These are phyloP conservation scores for Cryptococcus depauperatus DNA, from an alignment of 1,284 basidiomycete genomes.

Conservation along the genomic window DNA sequence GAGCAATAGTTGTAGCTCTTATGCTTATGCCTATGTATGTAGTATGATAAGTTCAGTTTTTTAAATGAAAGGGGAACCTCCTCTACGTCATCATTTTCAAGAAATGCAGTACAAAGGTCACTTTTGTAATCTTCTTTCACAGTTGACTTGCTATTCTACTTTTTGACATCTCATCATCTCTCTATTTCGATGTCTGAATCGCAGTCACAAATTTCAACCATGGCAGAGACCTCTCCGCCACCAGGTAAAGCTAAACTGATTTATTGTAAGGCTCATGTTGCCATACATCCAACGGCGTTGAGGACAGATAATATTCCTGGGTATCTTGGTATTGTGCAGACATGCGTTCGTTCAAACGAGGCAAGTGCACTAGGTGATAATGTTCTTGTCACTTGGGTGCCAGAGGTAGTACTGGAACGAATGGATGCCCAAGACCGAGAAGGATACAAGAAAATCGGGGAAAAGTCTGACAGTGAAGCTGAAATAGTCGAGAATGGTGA, in stretches of 20 bases:
- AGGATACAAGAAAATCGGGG: conserved; percentile 32
- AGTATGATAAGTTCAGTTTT: too few species aligned
- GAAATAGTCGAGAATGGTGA: conserved; percentile 33
- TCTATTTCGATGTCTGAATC: conserved; percentile 17
- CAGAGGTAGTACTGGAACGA: conserved; percentile 35
- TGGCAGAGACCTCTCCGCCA: neutral
- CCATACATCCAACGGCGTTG: conserved; percentile 87
- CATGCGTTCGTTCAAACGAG: conserved; percentile 28
- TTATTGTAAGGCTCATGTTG: conserved; percentile 85
- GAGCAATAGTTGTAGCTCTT: too few species aligned
- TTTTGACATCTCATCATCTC: neutral
- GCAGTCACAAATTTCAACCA: conserved; percentile 12
- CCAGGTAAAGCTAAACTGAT: conserved; percentile 50
- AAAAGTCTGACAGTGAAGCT: conserved; percentile 42
- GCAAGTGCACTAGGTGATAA: neutral
- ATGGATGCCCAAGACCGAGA: conserved; percentile 39
- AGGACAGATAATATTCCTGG: conserved; percentile 87
- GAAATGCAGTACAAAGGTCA: too few species aligned
- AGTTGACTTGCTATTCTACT: too few species aligned
- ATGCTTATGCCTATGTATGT: too few species aligned
- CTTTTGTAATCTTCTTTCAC: too few species aligned
- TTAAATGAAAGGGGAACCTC: too few species aligned
- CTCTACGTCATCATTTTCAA: too few species aligned
- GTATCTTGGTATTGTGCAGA: conserved; percentile 76
- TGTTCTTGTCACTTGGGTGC: conserved; percentile 41